Conservation (phyloP, 371 early-diverging fungal genomes). For the Rhizopus sp. region DNA sequence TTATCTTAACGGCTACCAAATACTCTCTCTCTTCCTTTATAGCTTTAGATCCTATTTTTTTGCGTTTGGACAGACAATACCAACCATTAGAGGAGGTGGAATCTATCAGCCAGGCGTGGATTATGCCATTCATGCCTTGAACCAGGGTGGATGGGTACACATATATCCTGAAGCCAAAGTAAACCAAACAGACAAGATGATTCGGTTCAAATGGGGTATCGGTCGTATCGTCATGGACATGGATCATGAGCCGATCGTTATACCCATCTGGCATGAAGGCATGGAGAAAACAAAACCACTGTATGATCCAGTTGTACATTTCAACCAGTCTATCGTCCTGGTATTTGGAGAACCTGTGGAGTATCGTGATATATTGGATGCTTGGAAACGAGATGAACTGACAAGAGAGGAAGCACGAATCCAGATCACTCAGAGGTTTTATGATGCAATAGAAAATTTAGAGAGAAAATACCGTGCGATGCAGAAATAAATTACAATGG, state of each 20-base stretch:
- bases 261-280: conserved; percentile 74
- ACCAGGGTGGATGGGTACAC: conserved; percentile 63
- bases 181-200: conserved; percentile 61
- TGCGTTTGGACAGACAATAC: conserved; percentile 77
- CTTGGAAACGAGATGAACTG: conserved; percentile 54
- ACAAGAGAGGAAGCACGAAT: conserved; percentile 62
- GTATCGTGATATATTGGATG: conserved; percentile 56
- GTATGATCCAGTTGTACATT: conserved; percentile 35
- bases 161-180: conserved; percentile 86
- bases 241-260: conserved; percentile 60
- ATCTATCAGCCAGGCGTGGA: conserved; percentile 87
- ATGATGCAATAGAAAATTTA: conserved; percentile 48
- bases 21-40: background rate
- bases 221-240: conserved; percentile 82
- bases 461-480: conserved; percentile 26
- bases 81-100: conserved; percentile 82
- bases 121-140: conserved; percentile 57
- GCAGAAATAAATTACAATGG: background rate
- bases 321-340: conserved; percentile 50
- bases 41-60: conserved; percentile 72
- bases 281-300: conserved; percentile 58
- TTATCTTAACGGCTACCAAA: background rate
- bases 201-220: conserved; percentile 89
- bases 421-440: conserved; percentile 56
- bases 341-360: conserved; percentile 74